These are phyloP conservation scores for Tilletiaria anomala DNA, from an alignment of 1,284 basidiomycete genomes.

Conservation along the genomic window DNA sequence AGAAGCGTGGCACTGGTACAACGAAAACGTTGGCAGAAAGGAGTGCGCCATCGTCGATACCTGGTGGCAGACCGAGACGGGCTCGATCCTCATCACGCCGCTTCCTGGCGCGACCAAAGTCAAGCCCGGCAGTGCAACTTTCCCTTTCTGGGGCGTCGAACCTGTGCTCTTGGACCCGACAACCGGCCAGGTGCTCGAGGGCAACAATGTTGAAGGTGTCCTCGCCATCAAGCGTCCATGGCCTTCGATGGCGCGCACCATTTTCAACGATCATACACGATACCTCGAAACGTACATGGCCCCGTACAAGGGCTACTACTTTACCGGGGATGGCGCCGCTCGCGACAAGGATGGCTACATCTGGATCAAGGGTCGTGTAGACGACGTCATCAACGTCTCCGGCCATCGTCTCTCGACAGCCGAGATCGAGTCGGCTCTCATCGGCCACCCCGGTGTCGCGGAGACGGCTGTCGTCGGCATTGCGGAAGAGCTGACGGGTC, in stretches of 20 bases:
- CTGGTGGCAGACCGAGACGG: constrained; percentile 77
- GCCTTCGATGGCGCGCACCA: constrained; percentile 91
- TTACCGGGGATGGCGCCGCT: constrained; percentile 89
- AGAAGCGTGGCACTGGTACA: constrained; percentile 98
- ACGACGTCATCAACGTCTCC: constrained; percentile 59
- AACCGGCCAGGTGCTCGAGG: constrained; percentile 60
- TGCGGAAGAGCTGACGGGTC: constrained; percentile 36
- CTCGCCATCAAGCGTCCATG: constrained; percentile 73
- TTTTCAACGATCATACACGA: constrained; percentile 79
- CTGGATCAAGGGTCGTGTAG: constrained; percentile 82
- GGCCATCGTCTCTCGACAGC: constrained; percentile 93
- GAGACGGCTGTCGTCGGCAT: constrained; percentile 57
- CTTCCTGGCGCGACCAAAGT: constrained; percentile 89
- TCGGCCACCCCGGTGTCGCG: constrained; percentile 82
- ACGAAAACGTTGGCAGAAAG: constrained; percentile 74
- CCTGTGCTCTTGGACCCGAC: constrained; percentile 72
- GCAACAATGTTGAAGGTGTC: constrained; percentile 79
- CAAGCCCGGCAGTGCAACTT: constrained; percentile 89
- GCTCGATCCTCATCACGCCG: constrained; percentile 84
- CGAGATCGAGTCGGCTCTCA: constrained; percentile 91
- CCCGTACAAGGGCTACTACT: constrained; percentile 56
- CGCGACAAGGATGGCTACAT: constrained; percentile 87
- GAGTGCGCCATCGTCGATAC: constrained; percentile 85
- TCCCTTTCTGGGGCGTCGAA: constrained; percentile 94
- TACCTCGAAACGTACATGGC: constrained; percentile 91